Conservation (phyloP, 305 asterid genomes). For the Lippia alba region DNA sequence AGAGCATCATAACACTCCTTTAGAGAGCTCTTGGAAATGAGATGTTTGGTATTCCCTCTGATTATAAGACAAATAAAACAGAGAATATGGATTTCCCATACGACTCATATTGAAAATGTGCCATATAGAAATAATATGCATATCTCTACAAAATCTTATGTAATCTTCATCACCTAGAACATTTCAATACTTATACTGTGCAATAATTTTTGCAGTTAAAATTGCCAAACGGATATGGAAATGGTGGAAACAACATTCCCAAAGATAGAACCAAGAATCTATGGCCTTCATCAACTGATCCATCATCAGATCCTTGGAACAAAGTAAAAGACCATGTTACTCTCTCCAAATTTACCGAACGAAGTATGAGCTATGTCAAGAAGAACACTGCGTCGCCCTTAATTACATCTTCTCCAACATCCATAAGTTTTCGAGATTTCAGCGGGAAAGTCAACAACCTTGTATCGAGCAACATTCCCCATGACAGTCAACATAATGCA, state of each 20-base stretch:
- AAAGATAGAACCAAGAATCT: constrained; percentile 34
- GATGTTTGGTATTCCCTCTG: background rate
- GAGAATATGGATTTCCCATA: background rate
- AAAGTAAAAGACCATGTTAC: constrained; percentile 45
- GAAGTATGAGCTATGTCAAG: constrained; percentile 62
- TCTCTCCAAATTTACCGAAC: constrained; percentile 49
- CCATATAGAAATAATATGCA: background rate
- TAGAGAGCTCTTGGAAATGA: background rate
- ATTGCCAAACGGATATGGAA: constrained; percentile 52
- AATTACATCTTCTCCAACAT: constrained; percentile 58
- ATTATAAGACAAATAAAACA: background rate
- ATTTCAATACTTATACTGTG: background rate
- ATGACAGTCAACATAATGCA: constrained; percentile 35
- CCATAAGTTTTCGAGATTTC: constrained; percentile 45
- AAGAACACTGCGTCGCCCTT: constrained; percentile 50
- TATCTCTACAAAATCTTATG: background rate
- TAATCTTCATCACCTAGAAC: background rate
- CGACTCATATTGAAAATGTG: background rate
- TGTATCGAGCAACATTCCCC: constrained; percentile 21
- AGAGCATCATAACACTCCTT: background rate
- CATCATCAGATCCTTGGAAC: constrained; percentile 48
- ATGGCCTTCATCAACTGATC: constrained; percentile 38
- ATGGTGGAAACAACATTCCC: constrained; percentile 31
- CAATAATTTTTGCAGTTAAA: constrained; percentile 31
- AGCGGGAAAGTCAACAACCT: constrained; percentile 44